Conservation (phyloP, 1,284 basidiomycete genomes). For the Boletus smithii region DNA sequence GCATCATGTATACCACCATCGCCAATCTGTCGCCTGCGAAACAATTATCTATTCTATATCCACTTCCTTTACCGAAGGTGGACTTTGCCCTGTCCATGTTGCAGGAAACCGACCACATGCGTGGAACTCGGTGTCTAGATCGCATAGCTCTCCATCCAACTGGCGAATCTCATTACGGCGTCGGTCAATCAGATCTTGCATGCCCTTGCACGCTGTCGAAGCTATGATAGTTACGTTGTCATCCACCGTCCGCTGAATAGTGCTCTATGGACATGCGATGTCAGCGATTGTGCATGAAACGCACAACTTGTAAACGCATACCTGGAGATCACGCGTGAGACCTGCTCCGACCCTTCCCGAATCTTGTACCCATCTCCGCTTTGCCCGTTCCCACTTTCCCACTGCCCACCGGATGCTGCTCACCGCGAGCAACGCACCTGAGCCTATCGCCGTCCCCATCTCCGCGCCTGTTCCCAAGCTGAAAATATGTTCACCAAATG, state of each 20-base stretch:
- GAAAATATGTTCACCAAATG: conserved; percentile 39
- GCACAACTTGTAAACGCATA: conserved; percentile 31
- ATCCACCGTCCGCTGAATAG: conserved; percentile 46
- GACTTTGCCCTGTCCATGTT: conserved; percentile 8
- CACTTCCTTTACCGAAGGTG: conserved; percentile 5
- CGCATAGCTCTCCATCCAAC: conserved; percentile 44
- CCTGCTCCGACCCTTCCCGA: conserved; percentile 69
- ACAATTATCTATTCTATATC: conserved; percentile 19
- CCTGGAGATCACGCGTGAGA: conserved; percentile 69
- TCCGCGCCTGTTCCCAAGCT: conserved; percentile 44
- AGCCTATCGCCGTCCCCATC: conserved; percentile 56
- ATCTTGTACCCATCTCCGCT: conserved; percentile 71
- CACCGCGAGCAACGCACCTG: conserved; percentile 55
- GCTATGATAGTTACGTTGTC: conserved; percentile 45
- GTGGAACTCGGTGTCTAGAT: conserved; percentile 43
- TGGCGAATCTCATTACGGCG: conserved; percentile 41
- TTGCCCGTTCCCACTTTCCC: conserved; percentile 68
- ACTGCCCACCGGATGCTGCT: conserved; percentile 64
- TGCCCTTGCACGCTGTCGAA: conserved; percentile 41
- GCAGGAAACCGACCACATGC: conserved; percentile 19
- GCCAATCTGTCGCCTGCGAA: neutral
- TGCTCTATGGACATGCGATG: conserved; percentile 36
- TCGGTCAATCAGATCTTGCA: conserved; percentile 47
- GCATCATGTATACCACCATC: conserved; percentile 32
- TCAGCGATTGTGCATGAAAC: conserved; percentile 1